phyloP scores from a whole-genome alignment of 208 protist genomes.

The Spongospora subterranea region DNA sequence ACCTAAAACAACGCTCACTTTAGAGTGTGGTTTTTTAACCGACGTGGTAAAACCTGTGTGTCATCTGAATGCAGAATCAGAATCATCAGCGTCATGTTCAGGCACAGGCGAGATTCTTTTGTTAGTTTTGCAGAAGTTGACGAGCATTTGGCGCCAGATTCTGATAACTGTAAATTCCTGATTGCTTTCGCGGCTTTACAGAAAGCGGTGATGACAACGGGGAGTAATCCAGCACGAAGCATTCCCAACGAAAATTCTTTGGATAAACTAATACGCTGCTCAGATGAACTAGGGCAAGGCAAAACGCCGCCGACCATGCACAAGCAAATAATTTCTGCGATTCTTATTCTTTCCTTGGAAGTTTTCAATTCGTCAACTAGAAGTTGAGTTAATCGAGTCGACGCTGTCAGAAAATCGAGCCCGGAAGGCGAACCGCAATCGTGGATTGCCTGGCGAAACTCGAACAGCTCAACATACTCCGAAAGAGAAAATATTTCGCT shows the following conservation, averaged over 20 bases:
- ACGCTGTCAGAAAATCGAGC: neutral
- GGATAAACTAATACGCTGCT: neutral
- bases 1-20: neutral
- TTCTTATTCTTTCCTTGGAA: neutral
- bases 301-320: neutral
- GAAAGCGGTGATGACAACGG: neutral
- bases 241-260: neutral
- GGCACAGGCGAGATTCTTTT: neutral
- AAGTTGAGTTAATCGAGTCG: neutral
- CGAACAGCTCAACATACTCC: neutral
- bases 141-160: neutral
- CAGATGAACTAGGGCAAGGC: neutral
- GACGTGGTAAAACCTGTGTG: neutral
- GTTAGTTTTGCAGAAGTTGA: neutral
- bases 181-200: neutral
- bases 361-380: neutral
- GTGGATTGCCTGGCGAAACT: neutral
- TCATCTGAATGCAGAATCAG: neutral
- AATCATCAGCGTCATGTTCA: neutral
- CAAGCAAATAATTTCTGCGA: neutral
- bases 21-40: neutral
- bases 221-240: neutral
- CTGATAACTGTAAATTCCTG: neutral
- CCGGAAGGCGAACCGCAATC: neutral
- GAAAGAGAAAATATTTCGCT: slow-evolving; percentile 21